Base-by-base conservation (phyloP, 768 basidiomycete species). In the Psilocybe subaeruginosa region DNA sequence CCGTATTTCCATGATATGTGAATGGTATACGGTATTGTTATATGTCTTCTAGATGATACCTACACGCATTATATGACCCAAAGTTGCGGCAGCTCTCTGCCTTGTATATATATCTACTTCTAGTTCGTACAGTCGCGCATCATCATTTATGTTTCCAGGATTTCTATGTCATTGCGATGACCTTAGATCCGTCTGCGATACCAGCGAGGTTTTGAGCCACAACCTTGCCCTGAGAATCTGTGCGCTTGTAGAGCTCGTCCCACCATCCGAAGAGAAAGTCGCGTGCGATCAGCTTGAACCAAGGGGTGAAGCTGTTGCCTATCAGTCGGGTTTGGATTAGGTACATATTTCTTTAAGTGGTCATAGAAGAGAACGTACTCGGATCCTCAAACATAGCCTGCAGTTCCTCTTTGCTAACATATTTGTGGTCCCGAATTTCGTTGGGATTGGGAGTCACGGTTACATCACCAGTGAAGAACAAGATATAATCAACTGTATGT, bases 261-360 rank as follows among this genome's bases (percentile, higher is more conserved):
- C 97, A 99, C 97, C 97, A 99, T 23, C 92, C 93, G 72, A 96
- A 99, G 46, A 99, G 82, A 76, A 97, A 97, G 73, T 98, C 95
- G 3, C 95, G 87, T 2, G 95, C 95, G 70, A 99, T 99, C 30
- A 99, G 87, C 74, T 95, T 93, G 87, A 99, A 99, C 97, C 97
- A 99, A 0, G 97, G 97, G 6, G 97, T 99, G 75, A 99, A 99
- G 2, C 84, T 85, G 73, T 93, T 93, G 59, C 76, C 94, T 97
- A 68, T 49, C n/a, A 58, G 41, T 12, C 19, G 6, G 29, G 52
- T 43, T 30, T 11, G n/a, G 16, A 47, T 60, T 19, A 60, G 53
- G 43, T 14, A 8, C 8, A 4, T 37, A 3, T 8, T n/a, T 14
- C 8, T 39, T 48, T 33, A 33, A 30, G 5, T 41, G 47, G 48